A percentile compares a stretch with the other conserved stretches of the same genome.
These are phyloP conservation scores for Quercus engelmannii DNA, from an alignment of 306 rosid genomes.

Conservation along the genomic window DNA sequence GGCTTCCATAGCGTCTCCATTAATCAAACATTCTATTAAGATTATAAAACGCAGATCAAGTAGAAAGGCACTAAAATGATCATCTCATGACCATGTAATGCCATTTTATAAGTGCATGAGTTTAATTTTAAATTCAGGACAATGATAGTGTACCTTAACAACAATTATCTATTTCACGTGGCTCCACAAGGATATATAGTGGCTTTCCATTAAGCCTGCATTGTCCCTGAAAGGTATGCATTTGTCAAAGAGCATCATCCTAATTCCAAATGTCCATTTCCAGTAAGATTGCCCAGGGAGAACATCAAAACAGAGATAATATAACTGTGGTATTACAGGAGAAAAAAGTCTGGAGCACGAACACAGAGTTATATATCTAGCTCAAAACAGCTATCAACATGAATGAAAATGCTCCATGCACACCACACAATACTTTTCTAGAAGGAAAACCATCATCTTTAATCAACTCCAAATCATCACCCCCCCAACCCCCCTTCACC, in stretches of 20 bases:
- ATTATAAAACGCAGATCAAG: not conserved
- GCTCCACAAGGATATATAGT: slow-evolving; percentile 89
- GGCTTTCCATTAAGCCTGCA: slow-evolving; percentile 80
- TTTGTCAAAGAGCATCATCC: slow-evolving; percentile 19
- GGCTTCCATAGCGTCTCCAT: not conserved
- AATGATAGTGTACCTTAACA: slow-evolving; percentile 42
- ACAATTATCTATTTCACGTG: slow-evolving; percentile 54
- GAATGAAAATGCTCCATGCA: not conserved
- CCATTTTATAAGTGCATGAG: not conserved
- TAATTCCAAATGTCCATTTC: slow-evolving; percentile 15
- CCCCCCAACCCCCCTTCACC: not conserved
- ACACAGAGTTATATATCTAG: not conserved
- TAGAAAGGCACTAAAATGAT: not conserved
- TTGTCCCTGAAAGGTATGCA: slow-evolving; percentile 62
- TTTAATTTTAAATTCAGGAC: not conserved
- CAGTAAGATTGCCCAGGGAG: not conserved
- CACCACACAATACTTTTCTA: not conserved
- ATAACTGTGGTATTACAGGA: not conserved
- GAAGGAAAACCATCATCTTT: not conserved
- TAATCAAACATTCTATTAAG: not conserved
- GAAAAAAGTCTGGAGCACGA: not conserved
- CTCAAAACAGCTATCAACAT: not conserved
- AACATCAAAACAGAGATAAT: not conserved
- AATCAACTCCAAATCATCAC: not conserved
- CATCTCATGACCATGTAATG: not conserved